These are phyloP conservation scores for Pseudohyphozyma bogoriensis DNA, from an alignment of 768 basidiomycete species.

Conservation along the genomic window DNA sequence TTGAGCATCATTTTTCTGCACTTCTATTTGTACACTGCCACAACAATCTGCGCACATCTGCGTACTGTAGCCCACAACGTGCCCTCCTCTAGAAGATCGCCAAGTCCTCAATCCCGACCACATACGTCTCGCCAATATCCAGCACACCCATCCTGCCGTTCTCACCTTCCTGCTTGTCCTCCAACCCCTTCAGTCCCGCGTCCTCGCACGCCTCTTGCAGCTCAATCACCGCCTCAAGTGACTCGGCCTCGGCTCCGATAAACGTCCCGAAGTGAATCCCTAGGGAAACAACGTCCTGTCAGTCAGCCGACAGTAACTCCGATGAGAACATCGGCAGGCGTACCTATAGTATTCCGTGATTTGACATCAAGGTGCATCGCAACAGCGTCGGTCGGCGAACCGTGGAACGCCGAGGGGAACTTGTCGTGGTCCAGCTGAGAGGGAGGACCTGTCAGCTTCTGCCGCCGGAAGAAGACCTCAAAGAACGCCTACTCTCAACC, in stretches of 20 bases:
- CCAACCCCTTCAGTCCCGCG: constrained; percentile 1
- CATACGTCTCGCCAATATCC: constrained; percentile 40
- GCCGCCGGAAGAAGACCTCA: not conserved
- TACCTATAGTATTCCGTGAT: constrained; percentile 39
- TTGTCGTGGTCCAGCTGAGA: constrained; percentile 35
- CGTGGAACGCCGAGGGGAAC: constrained; percentile 40
- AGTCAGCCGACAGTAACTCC: no score
- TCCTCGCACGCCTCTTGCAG: constrained; percentile 30
- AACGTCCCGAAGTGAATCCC: constrained; percentile 46
- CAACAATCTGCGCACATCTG: no score
- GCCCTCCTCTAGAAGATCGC: not conserved
- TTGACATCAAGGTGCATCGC: constrained; percentile 41
- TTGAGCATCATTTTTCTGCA: no score
- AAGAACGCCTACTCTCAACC: constrained; percentile 36
- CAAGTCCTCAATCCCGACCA: constrained; percentile 38
- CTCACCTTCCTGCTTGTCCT: not conserved
- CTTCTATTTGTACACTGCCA: no score
- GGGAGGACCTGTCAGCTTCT: not conserved
- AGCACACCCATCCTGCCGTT: not conserved
- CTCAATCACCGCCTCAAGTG: constrained; percentile 41
- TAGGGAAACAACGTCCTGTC: not conserved
- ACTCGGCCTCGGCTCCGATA: constrained; percentile 42
- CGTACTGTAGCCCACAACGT: no score
- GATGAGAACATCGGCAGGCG: no score
- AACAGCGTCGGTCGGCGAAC: constrained; percentile 43